Base-by-base conservation (phyloP, 2,329 filamentous ascomycete species). In the Xylariaceae sp. region DNA sequence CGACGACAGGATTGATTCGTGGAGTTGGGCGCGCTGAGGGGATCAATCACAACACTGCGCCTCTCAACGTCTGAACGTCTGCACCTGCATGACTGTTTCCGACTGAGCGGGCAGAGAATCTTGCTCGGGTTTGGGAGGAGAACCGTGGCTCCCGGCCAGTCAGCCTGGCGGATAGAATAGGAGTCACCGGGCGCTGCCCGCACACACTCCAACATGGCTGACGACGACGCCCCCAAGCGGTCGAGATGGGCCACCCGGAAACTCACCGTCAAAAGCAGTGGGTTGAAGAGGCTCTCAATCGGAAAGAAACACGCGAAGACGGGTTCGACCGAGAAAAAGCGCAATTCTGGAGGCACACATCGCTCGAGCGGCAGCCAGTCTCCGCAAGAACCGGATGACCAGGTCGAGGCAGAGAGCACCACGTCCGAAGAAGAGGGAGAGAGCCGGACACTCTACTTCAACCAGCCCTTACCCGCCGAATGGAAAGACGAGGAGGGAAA, bases 221-320 rank as follows among this genome's bases (percentile, higher is more conserved):
- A 56, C 43, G 54, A 49, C 37, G 51, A 52, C 19, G 72, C 73
- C 27, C 82, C 80, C 15, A 87, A 90, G 56, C 75, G 89, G 55
- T 80, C 92, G 59, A 75, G 92, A 77, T 96, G 92, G 92, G 90
- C 92, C 13, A 96, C 92, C n/a, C 85, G 89, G 53, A 85, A 87
- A 57, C 76, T 84, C 59, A 79, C 80, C 11, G 77, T 84, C 50
- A 75, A 79, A 54, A 84, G 80, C 56, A 86, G 83, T 44, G 69
- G 72, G 47, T 72, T 75, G 56, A 96, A 95, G 70, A 80, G 92
- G 43, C 66, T 80, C 37, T 92, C 85, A 29, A 80, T 96, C 43
- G 76, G 92, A 51, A 68, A 16, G 18, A 9, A 27, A 53, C 76
- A 85, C 56, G 79, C 75, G 52, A 65, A 70, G 50, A 64, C 66